Conservation (phyloP, 225 moss, liverwort and hornwort genomes). For the Pseudoscleropodium purum region DNA sequence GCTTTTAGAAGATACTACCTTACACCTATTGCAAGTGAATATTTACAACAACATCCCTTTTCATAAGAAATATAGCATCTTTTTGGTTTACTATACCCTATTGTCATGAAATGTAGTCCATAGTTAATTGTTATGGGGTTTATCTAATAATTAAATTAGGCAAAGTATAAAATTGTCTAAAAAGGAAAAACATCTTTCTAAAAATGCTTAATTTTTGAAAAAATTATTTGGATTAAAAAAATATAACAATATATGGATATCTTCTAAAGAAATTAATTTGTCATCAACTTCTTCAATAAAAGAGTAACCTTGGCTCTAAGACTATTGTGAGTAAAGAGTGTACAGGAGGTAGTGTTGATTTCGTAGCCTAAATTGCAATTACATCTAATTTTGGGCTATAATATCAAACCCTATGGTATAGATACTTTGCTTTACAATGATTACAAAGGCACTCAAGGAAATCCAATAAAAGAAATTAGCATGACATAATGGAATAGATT, state of each 20-base stretch:
- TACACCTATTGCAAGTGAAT: background rate
- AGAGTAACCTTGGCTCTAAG: background rate
- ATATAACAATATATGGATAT: background rate
- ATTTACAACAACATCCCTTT: background rate
- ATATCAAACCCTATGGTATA: background rate
- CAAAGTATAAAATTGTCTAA: background rate
- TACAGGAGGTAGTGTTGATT: background rate
- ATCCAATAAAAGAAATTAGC: background rate
- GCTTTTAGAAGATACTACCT: too few relatives aligned
- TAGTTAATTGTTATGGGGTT: too few relatives aligned
- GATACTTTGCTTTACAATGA: background rate
- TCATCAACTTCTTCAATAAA: background rate
- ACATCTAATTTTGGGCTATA: rapidly evolving
- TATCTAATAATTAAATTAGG: background rate
- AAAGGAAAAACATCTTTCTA: too few relatives aligned
- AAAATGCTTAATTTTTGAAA: background rate
- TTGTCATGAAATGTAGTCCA: rapidly evolving
- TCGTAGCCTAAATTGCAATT: background rate
- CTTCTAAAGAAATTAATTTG: background rate
- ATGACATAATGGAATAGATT: background rate
- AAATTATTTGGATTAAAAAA: background rate
- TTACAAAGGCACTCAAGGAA: background rate
- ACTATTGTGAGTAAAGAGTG: background rate
- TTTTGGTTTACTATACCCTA: background rate
- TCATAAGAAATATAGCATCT: background rate